Percentiles rank a stretch among this genome's conserved stretches.
phyloP scores from a whole-genome alignment of 2,329 filamentous ascomycete species.

The Fusarium nygamai region DNA sequence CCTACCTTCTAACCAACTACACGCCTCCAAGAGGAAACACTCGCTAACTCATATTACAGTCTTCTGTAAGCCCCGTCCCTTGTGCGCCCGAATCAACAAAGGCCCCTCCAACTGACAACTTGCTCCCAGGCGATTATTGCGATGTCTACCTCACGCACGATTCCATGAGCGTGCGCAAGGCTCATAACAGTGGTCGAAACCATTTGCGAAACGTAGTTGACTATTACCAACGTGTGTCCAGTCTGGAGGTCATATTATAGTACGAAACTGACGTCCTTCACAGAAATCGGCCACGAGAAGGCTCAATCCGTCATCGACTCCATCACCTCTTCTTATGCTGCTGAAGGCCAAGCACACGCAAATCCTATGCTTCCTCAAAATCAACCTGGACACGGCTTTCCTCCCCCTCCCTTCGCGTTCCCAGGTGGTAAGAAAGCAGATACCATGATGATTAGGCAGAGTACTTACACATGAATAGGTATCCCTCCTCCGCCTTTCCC shows the following conservation, averaged over 20 bases:
- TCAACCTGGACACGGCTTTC: slow-evolving; percentile 65
- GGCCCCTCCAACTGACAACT: slow-evolving; percentile 35
- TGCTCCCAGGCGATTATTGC: slow-evolving; percentile 84
- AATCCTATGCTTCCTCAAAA: slow-evolving; percentile 85
- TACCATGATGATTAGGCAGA: slow-evolving; percentile 35
- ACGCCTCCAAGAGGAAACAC: slow-evolving; percentile 22
- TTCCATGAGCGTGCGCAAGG: slow-evolving; percentile 99
- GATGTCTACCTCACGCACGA: slow-evolving; percentile 99
- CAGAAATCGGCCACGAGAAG: slow-evolving; percentile 98
- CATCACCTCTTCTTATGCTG: slow-evolving; percentile 94
- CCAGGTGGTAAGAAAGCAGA: slow-evolving; percentile 59
- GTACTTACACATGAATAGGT: slow-evolving; percentile 51
- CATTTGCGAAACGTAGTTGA: slow-evolving; percentile 97
- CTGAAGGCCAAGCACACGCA: slow-evolving; percentile 86
- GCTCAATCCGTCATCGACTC: slow-evolving; percentile 98
- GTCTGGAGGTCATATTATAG: neutral
- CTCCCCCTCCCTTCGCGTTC: slow-evolving; percentile 69
- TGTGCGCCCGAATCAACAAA: slow-evolving; percentile 11
- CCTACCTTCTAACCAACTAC: slow-evolving; percentile 37
- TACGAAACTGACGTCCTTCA: slow-evolving; percentile 19
- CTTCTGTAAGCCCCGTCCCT: slow-evolving; percentile 35
- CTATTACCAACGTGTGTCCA: slow-evolving; percentile 87
- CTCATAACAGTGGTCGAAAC: slow-evolving; percentile 96
- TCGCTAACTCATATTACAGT: slow-evolving; percentile 48
- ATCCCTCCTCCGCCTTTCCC: slow-evolving; percentile 70